Evolutionary conservation across 139 green algal genomes (phyloP).

Genomic region (Mychonastes homosphaera): DNA sequence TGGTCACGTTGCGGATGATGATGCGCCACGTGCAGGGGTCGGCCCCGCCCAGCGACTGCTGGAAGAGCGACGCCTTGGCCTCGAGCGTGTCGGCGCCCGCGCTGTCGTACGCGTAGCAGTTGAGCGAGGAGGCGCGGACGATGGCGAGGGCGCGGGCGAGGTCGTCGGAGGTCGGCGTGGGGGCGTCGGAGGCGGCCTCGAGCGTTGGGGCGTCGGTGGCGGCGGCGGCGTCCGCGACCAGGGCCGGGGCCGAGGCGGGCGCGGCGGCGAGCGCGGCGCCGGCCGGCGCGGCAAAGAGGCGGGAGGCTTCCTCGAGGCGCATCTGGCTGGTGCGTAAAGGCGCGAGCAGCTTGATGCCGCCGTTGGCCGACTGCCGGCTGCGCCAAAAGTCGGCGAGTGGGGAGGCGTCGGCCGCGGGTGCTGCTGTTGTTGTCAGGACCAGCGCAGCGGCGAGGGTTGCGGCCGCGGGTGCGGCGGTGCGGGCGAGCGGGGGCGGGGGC

Average conservation of each 20-base stretch:
- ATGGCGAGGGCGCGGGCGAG: conserved; percentile 8
- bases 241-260: background rate
- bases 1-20: conserved; percentile 16
- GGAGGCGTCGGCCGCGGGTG: background rate
- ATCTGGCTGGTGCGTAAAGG: conserved; percentile 7
- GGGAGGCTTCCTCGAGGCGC: background rate
- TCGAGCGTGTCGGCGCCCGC: conserved; percentile 17
- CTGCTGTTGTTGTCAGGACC: background rate
- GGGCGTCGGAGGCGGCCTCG: background rate
- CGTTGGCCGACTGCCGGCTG: background rate
- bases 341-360: conserved; percentile 15
- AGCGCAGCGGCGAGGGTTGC: background rate
- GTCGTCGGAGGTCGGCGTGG: background rate
- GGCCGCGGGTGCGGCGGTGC: background rate
- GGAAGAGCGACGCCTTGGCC: conserved; percentile 13
- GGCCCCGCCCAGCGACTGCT: conserved; percentile 14
- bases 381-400: background rate
- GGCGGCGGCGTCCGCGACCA: background rate
- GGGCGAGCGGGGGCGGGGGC: background rate
- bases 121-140: conserved; percentile 17
- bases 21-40: conserved; percentile 28
- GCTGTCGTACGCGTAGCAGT: conserved; percentile 25
- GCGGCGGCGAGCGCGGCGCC: background rate
- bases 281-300: background rate
- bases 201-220: conserved; percentile 6